phyloP scores from a whole-genome alignment of 352 stramenopile genomes.

The Phytophthora agathidicida region DNA sequence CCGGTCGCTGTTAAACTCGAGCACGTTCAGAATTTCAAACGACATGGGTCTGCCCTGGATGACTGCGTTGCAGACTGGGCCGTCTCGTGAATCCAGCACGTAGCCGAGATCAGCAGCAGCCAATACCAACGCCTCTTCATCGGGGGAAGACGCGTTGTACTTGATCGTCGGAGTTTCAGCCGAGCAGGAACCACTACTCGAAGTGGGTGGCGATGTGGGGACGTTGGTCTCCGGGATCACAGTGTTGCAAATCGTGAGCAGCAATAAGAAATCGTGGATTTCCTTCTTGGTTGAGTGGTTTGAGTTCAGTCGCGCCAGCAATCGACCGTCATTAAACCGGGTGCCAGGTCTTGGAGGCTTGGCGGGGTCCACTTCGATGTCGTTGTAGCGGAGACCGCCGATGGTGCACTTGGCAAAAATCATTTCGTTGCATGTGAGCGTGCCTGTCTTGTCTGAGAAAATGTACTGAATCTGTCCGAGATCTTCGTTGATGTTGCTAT shows the following conservation, averaged over 20 bases:
- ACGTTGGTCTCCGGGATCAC: conserved; percentile 76
- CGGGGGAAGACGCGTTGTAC: conserved; percentile 87
- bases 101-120: conserved; percentile 81
- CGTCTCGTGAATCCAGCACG: conserved; percentile 68
- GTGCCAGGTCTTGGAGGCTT: conserved; percentile 61
- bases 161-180: conserved; percentile 43
- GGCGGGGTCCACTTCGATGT: conserved; percentile 67
- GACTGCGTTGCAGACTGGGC: conserved; percentile 64
- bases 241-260: conserved; percentile 89
- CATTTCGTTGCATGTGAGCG: conserved; percentile 89
- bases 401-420: conserved; percentile 94
- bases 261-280: conserved; percentile 85
- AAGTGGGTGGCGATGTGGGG: conserved; percentile 32
- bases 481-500: conserved; percentile 91
- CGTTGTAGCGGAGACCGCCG: conserved; percentile 90
- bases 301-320: conserved; percentile 74
- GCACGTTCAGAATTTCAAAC: conserved; percentile 95
- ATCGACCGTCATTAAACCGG: conserved; percentile 77
- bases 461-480: conserved; percentile 92
- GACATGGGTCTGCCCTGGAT: conserved; percentile 74
- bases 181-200: conserved; percentile 26
- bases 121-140: conserved; percentile 83
- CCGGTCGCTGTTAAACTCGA: conserved; percentile 98
- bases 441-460: conserved; percentile 91
- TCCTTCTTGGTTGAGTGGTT: conserved; percentile 87